phyloP scores from a whole-genome alignment of 768 basidiomycete genomes.

The Mycena kentingensis region DNA sequence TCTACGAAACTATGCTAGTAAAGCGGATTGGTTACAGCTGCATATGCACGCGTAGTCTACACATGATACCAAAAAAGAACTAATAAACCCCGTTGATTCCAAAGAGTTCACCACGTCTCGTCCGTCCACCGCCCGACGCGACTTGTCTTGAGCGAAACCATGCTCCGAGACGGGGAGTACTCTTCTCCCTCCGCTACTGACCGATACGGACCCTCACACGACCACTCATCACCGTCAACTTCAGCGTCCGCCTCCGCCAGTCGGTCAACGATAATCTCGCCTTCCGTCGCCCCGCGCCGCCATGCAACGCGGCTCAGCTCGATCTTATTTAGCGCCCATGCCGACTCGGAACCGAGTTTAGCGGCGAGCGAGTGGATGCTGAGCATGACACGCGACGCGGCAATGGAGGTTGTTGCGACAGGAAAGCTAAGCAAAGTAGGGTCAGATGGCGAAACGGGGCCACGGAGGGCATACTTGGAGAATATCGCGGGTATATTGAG shows the following conservation, averaged over 20 bases:
- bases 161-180: constrained; percentile 12
- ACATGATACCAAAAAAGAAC: too few relatives aligned
- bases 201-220: neutral
- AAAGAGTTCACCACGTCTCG: constrained; percentile 23
- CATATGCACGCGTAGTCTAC: too few relatives aligned
- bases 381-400: constrained; percentile 42
- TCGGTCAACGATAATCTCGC: constrained; percentile 40
- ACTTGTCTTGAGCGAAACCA: constrained; percentile 18
- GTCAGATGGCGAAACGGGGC: neutral
- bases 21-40: too few relatives aligned
- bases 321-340: constrained; percentile 46
- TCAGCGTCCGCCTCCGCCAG: neutral
- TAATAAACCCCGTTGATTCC: too few relatives aligned
- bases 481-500: constrained; percentile 41
- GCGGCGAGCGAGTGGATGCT: constrained; percentile 46
- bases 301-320: constrained; percentile 47
- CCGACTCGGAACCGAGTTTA: constrained; percentile 41
- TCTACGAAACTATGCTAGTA: too few relatives aligned
- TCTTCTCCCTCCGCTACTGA: neutral
- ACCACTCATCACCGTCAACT: constrained; percentile 6
- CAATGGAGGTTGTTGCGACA: constrained; percentile 29
- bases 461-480: constrained; percentile 30
- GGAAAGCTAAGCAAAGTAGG: constrained; percentile 17
- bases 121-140: constrained; percentile 16
- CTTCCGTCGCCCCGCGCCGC: constrained; percentile 36